Base-by-base conservation (phyloP, 2,329 filamentous ascomycete genomes). In the Malbranchea cinnamomea region DNA sequence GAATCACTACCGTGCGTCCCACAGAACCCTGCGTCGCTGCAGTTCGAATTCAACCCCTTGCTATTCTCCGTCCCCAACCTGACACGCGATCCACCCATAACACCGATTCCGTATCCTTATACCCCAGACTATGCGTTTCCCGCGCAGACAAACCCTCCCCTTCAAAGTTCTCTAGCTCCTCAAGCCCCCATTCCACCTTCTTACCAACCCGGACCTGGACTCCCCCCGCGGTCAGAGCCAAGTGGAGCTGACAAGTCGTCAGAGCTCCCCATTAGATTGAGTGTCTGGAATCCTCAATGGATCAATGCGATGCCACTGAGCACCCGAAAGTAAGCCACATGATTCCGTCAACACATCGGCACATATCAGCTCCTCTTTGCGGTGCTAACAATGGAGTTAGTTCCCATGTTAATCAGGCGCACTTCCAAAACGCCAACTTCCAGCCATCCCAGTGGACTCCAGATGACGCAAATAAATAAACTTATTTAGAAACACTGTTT, bases 371-470 rank as follows among this genome's bases (percentile, higher is more conserved):
- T 7, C 4, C 16, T 12, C 8, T n/a, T 24, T 22, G 11, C 12
- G 17, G 11, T 32, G 13, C 30, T 37, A 29, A 40, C 25, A n/a
- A n/a, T n/a, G n/a, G n/a, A n/a, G n/a, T n/a, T 23, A 61, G 57
- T 36, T 60, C 56, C 7, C 52, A 56, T 6, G 53, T 56, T 46
- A 58, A 60, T 38, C 53, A 57, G 37, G 55, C 58, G 25, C 55
- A 63, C 42, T 61, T 61, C 41, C 50, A 57, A 32, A 57, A 63
- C 37, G 44, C 53, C 18, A 48, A 62, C 32, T 59, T 63, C 33
- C 50, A 63, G 35, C 58, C 58, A 9, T 53, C 56, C 19, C 56
- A 60, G 34, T 62, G 53, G 50, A 53, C 53, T 23, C 56, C 57
- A n/a, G 48, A 47, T 28, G 53, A 59, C 11, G 48, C 44, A 32